Evolutionary conservation across 345 rosid genomes (phyloP), one percentile per base, ranked within the genome.

Genomic region (Euphorbia tirucalli): DNA sequence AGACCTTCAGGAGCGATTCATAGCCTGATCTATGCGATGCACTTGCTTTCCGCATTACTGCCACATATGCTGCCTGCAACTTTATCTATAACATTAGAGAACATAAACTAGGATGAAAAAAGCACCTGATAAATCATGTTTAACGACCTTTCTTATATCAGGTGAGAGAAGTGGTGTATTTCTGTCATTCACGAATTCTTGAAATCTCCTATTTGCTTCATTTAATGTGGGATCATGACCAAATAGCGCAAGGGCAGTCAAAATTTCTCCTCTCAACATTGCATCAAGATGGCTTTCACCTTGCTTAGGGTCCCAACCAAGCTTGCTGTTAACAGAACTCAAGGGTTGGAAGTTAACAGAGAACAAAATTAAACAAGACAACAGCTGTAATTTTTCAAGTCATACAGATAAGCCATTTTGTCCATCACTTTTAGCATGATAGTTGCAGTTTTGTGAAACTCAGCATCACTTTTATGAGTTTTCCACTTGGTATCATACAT

Each of bases 281-380:
- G 96, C 82, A 77, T 95, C 93, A 61, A 89, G 87, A 84, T 90
- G 99, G 65, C 93, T 87, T 85, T 95, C 99, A 19, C 96, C 97
- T 76, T 79, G 74, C 78, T 88, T 95, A 72, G 92, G 81, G 16
- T 90, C 99, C 97, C 97, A 95, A 62, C 97, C 93, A 56, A 90
- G 96, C 81, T 81, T 95, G 83, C 97, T 92, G 79, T 30, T 71
- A 68, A 64, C 60, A 10, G 62, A 59, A 49, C 46, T 60, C 69
- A 72, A 70, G 57, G 11, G 73, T 49, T 61, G 54, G 48, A 31
- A 43, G 24, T 31, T 13, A 21, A 21, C 43, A 28, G 22, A 14
- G 24, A 50, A 21, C 37, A 31, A 21, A 24, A 27, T 5, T 13
- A 49, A 10, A 32, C 41, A 21, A 39, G 35, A 18, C 7, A 68